A percentile compares a stretch with the other conserved stretches of the same genome.
Conservation (phyloP, 257 asterid genomes). For the Haberlea rhodopensis region DNA sequence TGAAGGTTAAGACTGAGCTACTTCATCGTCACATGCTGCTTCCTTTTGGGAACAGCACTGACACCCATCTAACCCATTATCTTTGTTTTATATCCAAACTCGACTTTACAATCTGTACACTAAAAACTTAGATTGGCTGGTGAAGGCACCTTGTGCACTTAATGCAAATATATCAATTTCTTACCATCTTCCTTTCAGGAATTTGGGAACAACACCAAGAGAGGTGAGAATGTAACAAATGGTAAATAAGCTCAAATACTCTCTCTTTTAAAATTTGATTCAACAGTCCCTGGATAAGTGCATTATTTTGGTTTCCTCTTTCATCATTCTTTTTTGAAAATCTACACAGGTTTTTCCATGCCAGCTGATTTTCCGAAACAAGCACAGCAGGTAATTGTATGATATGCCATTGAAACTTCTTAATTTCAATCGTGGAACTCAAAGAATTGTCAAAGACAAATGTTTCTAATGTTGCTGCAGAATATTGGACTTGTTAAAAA, state of each 20-base stretch:
- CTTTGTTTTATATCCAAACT: neutral
- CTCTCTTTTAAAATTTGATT: no score
- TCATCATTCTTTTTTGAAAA: constrained; percentile 28
- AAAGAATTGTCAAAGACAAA: constrained; percentile 14
- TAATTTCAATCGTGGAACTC: neutral
- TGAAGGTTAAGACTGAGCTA: constrained; percentile 34
- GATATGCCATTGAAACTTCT: constrained; percentile 24
- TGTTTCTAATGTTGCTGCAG: constrained; percentile 45
- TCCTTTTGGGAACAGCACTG: constrained; percentile 19
- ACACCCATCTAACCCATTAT: constrained; percentile 9
- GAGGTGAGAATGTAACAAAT: constrained; percentile 43
- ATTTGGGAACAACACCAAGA: constrained; percentile 35
- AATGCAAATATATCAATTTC: constrained; percentile 22
- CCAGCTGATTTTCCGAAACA: constrained; percentile 43
- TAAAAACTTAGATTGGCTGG: constrained; percentile 1
- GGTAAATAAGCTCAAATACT: constrained; percentile 42
- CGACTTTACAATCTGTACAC: neutral
- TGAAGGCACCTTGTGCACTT: constrained; percentile 17
- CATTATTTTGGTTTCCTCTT: constrained; percentile 5
- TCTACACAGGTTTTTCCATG: constrained; percentile 43
- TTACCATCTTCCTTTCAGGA: constrained; percentile 48
- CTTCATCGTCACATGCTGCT: constrained; percentile 10
- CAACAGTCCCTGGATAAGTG: no score
- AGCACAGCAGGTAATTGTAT: constrained; percentile 39
- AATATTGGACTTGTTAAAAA: constrained; percentile 30